These are phyloP conservation scores for Poa annua DNA, from an alignment of 176 grass and related monocot genomes.

Conservation along the genomic window DNA sequence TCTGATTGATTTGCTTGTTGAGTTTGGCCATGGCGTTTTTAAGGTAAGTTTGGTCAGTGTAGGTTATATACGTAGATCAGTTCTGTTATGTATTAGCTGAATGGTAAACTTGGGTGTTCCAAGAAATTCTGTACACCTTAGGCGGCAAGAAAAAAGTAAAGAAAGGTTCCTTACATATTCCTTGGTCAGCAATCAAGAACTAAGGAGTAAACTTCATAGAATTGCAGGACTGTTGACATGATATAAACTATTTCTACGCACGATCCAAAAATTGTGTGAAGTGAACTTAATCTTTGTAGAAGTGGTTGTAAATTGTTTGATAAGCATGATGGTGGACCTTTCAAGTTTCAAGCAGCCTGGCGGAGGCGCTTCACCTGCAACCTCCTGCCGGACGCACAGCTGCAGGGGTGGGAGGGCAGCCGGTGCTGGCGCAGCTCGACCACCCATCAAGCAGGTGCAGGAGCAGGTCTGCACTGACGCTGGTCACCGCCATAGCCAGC, in stretches of 20 bases:
- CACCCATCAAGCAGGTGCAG: too few species aligned
- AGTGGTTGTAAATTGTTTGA: neutral
- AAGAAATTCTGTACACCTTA: neutral
- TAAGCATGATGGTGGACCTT: neutral
- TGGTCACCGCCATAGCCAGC: too few species aligned
- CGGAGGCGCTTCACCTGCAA: too few species aligned
- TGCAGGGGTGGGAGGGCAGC: too few species aligned
- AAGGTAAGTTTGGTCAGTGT: neutral
- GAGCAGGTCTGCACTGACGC: too few species aligned
- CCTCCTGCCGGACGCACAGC: too few species aligned
- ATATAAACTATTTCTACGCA: neutral
- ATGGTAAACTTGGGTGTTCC: neutral
- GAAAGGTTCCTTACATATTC: neutral
- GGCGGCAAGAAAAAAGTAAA: neutral
- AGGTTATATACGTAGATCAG: neutral
- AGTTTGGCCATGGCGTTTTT: conserved; percentile 1
- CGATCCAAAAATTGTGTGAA: neutral
- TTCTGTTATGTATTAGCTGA: neutral
- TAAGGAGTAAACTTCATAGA: neutral
- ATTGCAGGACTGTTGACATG: neutral
- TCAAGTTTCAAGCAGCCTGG: too few species aligned
- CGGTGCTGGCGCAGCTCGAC: too few species aligned
- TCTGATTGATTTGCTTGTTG: neutral
- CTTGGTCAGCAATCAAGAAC: neutral
- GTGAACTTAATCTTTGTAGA: neutral